Evolutionary conservation across 805 yeast genomes (phyloP).

Genomic region (Candida boleticola): DNA sequence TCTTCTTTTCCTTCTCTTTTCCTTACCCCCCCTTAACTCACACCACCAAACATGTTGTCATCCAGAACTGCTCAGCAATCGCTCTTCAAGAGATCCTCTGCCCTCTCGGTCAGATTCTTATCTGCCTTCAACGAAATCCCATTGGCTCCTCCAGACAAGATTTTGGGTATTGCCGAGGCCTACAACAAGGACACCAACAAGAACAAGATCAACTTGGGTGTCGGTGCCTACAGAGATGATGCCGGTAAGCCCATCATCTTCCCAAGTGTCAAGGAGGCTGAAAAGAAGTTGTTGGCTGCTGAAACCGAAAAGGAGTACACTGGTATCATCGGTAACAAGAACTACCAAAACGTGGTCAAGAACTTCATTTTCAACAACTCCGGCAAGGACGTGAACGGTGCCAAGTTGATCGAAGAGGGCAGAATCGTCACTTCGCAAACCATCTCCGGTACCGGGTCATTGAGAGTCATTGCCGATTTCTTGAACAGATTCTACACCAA

Average conservation of each 20-base stretch:
- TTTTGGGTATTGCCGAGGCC: slow-evolving; percentile 74
- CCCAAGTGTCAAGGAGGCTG: slow-evolving; percentile 72
- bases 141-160: slow-evolving; percentile 79
- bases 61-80: neutral
- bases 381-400: slow-evolving; percentile 51
- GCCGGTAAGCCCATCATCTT: slow-evolving; percentile 85
- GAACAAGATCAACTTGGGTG: slow-evolving; percentile 64
- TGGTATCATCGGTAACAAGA: slow-evolving; percentile 77
- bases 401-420: slow-evolving; percentile 52
- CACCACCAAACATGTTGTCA: neutral
- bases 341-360: slow-evolving; percentile 65
- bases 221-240: slow-evolving; percentile 93
- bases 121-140: slow-evolving; percentile 33
- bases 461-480: slow-evolving; percentile 81
- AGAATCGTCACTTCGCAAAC: slow-evolving; percentile 85
- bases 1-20: too few species aligned
- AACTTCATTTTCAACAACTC: slow-evolving; percentile 67
- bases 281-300: slow-evolving; percentile 44
- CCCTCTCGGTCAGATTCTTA: slow-evolving; percentile 4
- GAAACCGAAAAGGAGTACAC: slow-evolving; percentile 79
- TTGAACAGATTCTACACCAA: slow-evolving; percentile 56
- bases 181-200: slow-evolving; percentile 65
- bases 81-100: slow-evolving; percentile 1
- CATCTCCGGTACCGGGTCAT: slow-evolving; percentile 92
- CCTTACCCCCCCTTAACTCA: too few species aligned